A percentile compares a stretch with the other conserved stretches of the same genome.
Conservation (phyloP, 179 eudicot species). For the Silene vulgaris region DNA sequence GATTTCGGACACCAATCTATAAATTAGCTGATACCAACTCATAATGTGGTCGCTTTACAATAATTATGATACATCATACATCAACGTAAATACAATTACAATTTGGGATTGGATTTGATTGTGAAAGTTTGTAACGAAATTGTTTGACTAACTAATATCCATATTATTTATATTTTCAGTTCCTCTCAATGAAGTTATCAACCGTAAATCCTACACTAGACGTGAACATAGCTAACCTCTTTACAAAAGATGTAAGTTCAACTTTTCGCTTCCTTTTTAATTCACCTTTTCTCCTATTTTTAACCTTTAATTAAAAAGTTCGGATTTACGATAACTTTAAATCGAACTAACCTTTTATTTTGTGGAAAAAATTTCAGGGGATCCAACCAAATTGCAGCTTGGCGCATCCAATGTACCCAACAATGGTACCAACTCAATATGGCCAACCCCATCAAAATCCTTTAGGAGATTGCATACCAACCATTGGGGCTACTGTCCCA, state of each 20-base stretch:
- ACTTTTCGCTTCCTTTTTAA: neutral
- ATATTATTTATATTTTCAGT: conserved; percentile 33
- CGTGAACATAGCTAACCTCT: conserved; percentile 42
- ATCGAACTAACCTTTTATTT: conserved; percentile 8
- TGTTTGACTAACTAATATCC: neutral
- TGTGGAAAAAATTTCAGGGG: conserved; percentile 36
- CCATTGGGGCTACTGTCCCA: conserved; percentile 22
- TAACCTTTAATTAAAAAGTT: neutral
- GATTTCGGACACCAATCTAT: no score
- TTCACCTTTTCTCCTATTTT: neutral
- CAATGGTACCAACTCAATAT: conserved; percentile 49
- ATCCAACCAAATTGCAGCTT: conserved; percentile 42
- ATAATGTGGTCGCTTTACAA: no score
- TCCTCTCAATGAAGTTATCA: conserved; percentile 78
- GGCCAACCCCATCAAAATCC: conserved; percentile 46
- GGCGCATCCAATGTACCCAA: conserved; percentile 45
- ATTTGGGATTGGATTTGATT: neutral
- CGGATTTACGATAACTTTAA: conserved; percentile 3
- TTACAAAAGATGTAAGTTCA: conserved; percentile 64
- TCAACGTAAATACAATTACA: no score
- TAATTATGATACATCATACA: no score
- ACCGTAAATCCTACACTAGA: conserved; percentile 58
- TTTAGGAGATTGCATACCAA: conserved; percentile 31
- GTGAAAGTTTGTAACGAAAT: neutral
- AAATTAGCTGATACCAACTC: no score